These are phyloP conservation scores for Ceratocystis cubensis DNA, from an alignment of 2,329 filamentous ascomycete genomes.

Conservation along the genomic window DNA sequence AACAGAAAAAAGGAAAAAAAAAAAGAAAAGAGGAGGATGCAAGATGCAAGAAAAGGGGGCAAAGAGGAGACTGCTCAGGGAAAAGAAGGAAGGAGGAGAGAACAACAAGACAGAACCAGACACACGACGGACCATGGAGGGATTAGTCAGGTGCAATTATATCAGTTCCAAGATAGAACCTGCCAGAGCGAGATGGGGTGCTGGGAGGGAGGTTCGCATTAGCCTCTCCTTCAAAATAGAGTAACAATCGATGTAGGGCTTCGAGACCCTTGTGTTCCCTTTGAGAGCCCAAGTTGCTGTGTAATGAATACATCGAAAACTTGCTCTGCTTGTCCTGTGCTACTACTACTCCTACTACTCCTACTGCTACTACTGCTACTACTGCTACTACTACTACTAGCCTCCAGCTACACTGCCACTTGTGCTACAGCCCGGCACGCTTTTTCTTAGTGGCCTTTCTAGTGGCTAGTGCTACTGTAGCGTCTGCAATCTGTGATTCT, in stretches of 20 bases:
- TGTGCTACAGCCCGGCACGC: background rate
- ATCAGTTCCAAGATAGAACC: background rate
- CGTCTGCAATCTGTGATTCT: constrained; percentile 4
- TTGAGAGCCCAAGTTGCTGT: background rate
- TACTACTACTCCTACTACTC: background rate
- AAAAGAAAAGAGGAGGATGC: background rate
- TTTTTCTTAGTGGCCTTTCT: background rate
- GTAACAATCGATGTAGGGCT: background rate
- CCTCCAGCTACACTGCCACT: background rate
- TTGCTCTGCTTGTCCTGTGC: background rate
- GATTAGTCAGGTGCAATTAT: constrained; percentile 1
- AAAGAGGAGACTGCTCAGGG: background rate
- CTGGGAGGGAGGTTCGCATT: too few relatives aligned
- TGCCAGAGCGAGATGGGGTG: background rate
- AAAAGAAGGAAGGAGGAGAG: background rate
- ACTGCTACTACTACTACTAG: background rate
- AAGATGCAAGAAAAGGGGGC: background rate
- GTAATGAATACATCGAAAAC: background rate
- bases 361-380: too few relatives aligned
- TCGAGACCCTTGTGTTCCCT: background rate
- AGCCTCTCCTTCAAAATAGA: background rate
- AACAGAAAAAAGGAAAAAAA: background rate
- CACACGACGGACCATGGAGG: background rate
- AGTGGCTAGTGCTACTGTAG: background rate
- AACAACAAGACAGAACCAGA: background rate